Evolutionary conservation across 345 rosid genomes (phyloP).

Genomic region (Boechera divaricarpa): DNA sequence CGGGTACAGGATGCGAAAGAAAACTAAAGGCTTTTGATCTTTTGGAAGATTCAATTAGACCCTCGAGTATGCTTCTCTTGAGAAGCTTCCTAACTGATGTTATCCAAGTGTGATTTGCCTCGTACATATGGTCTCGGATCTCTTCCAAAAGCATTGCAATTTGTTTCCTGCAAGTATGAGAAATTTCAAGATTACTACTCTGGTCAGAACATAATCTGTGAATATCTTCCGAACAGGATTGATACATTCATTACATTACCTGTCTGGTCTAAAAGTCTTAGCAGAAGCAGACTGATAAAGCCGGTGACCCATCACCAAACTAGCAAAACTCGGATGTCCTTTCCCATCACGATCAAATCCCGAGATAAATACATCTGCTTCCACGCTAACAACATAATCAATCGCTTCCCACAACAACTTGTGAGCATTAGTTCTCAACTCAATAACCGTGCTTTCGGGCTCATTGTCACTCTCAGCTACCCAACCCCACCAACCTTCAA

Average conservation of each 20-base stretch:
- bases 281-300: conserved; percentile 85
- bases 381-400: conserved; percentile 80
- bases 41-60: conserved; percentile 61
- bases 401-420: conserved; percentile 96
- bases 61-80: conserved; percentile 69
- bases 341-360: conserved; percentile 93
- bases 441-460: conserved; percentile 95
- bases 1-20: conserved; percentile 85
- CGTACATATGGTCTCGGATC: conserved; percentile 67
- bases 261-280: conserved; percentile 86
- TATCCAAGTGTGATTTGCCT: conserved; percentile 88
- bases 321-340: conserved; percentile 92
- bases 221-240: not conserved
- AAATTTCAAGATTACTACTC: not conserved
- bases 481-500: conserved; percentile 99
- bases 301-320: conserved; percentile 94
- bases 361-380: conserved; percentile 92
- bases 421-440: conserved; percentile 95
- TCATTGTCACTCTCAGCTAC: conserved; percentile 99
- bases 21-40: conserved; percentile 65
- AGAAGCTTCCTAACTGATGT: conserved; percentile 71
- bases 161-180: conserved; percentile 57
- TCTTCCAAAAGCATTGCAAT: conserved; percentile 70
- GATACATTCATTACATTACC: conserved; percentile 54
- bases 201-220: not conserved